Base-by-base conservation (phyloP, 352 stramenopile species). In the Globisporangium cystogenes region DNA sequence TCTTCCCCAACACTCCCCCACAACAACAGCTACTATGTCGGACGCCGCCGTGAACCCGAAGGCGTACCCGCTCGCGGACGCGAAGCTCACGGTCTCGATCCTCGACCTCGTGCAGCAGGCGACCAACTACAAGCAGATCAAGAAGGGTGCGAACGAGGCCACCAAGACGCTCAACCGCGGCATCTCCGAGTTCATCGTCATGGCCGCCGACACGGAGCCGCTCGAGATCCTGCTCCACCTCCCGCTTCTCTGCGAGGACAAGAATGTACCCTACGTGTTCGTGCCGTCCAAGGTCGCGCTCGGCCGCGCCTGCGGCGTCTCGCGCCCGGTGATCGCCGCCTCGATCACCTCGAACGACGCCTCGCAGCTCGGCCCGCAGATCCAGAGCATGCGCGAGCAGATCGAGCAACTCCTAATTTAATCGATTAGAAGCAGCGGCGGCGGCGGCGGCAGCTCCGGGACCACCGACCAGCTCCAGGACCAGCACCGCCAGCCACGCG, bases 341-440 rank as follows among this genome's bases (percentile, higher is more conserved):
- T 98, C 92, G 47, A 98, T 99, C 67, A 99, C 96, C 26, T 99
- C 95, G 48, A 99, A 99, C 81, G 97, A 99, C 57, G 95, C 94
- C 33, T 99, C 96, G 58, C 97, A 99, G 85, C 83, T 99, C 43
- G 98, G 97, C 72, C 87, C 86, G 50, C 96, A 99, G 74, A 99
- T 99, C 84, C 86, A 99, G 66, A 94, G 87, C 62, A 98, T 99
- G 85, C 98, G 99, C 69, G 90, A 99, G 67, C 97, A 99, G 78
- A 99, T 99, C 83, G 98, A 99, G 84, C 96, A 99, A 84, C 85
- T 99, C 47, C 87, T 99, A 73, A 99, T 99, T 88, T 99, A 98
- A 98, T 27, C 43, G 44, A 57, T 51, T 57, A 57, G 52, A 42
- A 57, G 41, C 41, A 36, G 52, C 52, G 40, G 50, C 50, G 37